Evolutionary conservation across 2,329 filamentous ascomycete genomes (phyloP).

Genomic region (Cephalotrichum gorgonifer): DNA sequence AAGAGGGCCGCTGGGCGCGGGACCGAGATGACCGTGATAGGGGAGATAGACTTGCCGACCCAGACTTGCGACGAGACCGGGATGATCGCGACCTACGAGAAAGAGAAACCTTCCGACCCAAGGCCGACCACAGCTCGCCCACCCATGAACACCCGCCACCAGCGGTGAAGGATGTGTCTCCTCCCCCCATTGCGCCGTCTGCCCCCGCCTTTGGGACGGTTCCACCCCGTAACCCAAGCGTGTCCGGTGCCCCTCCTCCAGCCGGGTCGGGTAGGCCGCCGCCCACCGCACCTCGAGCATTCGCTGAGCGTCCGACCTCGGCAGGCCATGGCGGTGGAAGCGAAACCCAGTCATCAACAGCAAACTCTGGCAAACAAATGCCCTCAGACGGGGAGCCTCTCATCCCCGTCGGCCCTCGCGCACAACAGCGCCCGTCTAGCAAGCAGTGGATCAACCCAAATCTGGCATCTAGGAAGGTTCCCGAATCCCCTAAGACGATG

Average conservation of each 20-base stretch:
- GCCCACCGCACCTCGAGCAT: slow-evolving; percentile 39
- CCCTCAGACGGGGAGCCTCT: slow-evolving; percentile 9
- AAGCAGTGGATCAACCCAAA: slow-evolving; percentile 51
- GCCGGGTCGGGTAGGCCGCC: slow-evolving; percentile 33
- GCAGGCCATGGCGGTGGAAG: slow-evolving; percentile 21
- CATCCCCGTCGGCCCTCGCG: slow-evolving; percentile 45
- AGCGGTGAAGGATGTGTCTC: slow-evolving; percentile 40
- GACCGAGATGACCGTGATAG: slow-evolving; percentile 46
- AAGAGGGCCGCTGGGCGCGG: slow-evolving; percentile 49
- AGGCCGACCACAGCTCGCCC: slow-evolving; percentile 37
- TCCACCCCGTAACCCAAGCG: slow-evolving; percentile 31
- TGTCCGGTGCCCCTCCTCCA: slow-evolving; percentile 14
- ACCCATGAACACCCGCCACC: slow-evolving; percentile 37
- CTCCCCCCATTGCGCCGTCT: slow-evolving; percentile 46
- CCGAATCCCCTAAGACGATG: slow-evolving; percentile 41
- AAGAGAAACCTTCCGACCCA: slow-evolving; percentile 36
- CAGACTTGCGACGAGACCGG: slow-evolving; percentile 28
- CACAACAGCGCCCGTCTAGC: slow-evolving; percentile 42
- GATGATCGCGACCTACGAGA: slow-evolving; percentile 35
- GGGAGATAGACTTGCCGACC: slow-evolving; percentile 29
- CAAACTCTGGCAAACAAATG: slow-evolving; percentile 19
- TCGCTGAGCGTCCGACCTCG: slow-evolving; percentile 37
- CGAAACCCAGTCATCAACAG: slow-evolving; percentile 7
- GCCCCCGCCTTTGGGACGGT: slow-evolving; percentile 48
- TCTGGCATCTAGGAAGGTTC: slow-evolving; percentile 31